Conservation (phyloP, 2,329 filamentous ascomycete genomes). For the Teratosphaeria epicoccoides region DNA sequence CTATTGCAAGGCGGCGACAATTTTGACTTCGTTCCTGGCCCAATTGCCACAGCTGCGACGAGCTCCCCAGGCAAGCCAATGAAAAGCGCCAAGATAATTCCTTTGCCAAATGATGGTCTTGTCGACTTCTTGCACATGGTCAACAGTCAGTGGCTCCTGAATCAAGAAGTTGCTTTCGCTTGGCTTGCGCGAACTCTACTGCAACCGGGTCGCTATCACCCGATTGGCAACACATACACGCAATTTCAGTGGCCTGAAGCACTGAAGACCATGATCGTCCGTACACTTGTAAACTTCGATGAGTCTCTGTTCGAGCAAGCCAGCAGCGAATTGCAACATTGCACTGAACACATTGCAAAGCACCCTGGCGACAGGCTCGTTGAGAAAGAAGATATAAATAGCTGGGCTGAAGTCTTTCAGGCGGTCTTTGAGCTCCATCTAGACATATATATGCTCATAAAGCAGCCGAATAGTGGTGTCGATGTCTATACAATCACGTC, state of each 20-base stretch:
- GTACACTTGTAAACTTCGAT: constrained; percentile 45
- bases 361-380: neutral
- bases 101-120: constrained; percentile 26
- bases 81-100: neutral
- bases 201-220: constrained; percentile 27
- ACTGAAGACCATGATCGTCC: constrained; percentile 45
- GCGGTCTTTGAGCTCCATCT: constrained; percentile 57
- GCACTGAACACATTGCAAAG: neutral
- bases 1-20: constrained; percentile 16
- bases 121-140: constrained; percentile 32
- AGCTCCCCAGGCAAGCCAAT: neutral
- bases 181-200: constrained; percentile 44
- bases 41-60: constrained; percentile 2
- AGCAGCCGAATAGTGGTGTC: constrained; percentile 48
- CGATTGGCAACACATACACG: constrained; percentile 35
- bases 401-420: constrained; percentile 44
- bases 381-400: neutral
- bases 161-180: constrained; percentile 42
- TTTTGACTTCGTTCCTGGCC: constrained; percentile 12
- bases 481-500: constrained; percentile 39
- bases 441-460: constrained; percentile 54
- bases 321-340: constrained; percentile 3
- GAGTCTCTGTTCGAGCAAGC: constrained; percentile 37
- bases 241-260: constrained; percentile 44
- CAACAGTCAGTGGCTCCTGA: constrained; percentile 38